These are phyloP conservation scores for Rhizophora apiculata DNA, from an alignment of 345 rosid genomes.

Conservation along the genomic window DNA sequence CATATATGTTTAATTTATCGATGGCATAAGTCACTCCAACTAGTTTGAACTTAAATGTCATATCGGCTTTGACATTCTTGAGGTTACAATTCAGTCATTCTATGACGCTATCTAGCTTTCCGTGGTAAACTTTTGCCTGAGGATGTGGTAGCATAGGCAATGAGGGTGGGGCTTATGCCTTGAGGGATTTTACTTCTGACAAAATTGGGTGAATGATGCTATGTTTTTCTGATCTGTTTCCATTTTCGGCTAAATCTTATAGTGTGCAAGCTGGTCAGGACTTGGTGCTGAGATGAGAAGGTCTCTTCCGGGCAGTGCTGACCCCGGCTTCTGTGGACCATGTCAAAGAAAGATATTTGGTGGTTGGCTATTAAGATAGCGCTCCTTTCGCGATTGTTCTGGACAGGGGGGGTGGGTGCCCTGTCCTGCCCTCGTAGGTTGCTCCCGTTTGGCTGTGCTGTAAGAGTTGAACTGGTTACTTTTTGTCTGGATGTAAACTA, in stretches of 20 bases:
- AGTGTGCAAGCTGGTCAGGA: constrained; percentile 20
- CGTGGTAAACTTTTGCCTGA: background rate
- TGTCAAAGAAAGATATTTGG: constrained; percentile 11
- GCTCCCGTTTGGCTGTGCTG: too few species aligned
- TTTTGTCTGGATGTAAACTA: too few species aligned
- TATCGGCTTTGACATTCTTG: background rate
- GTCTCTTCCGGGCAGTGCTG: constrained; percentile 14
- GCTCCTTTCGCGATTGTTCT: background rate
- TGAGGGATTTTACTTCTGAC: background rate
- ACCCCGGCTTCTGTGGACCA: constrained; percentile 16
- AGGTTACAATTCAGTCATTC: too few species aligned
- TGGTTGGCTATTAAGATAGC: background rate
- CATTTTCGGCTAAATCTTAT: constrained; percentile 16
- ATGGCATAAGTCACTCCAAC: background rate
- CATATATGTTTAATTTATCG: background rate
- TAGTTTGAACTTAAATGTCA: background rate
- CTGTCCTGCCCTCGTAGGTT: background rate
- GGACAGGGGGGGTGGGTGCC: background rate
- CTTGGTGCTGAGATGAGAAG: constrained; percentile 14
- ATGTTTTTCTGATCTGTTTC: background rate
- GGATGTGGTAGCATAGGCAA: background rate
- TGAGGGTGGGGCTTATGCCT: background rate
- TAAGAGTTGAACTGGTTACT: too few species aligned
- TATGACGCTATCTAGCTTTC: too few species aligned
- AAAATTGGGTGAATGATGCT: background rate